These are phyloP conservation scores for Aspergillus olivimuriae DNA, from an alignment of 495 filamentous ascomycete genomes.

Conservation along the genomic window DNA sequence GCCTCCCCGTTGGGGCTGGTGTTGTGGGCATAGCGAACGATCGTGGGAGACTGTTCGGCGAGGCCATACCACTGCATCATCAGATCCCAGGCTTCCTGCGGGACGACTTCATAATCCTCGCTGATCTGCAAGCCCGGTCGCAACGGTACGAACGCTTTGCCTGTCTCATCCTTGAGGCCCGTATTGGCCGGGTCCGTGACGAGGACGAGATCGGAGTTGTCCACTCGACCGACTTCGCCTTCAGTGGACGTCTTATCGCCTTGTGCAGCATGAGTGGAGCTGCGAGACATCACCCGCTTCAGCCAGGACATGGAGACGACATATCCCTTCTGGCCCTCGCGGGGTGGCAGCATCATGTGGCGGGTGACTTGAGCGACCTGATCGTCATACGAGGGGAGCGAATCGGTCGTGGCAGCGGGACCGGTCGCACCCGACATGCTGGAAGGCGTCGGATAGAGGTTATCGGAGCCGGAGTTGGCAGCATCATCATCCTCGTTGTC, in stretches of 20 bases:
- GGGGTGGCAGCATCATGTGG: slow-evolving; percentile 42
- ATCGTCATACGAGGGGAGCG: slow-evolving; percentile 61
- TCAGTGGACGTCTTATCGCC: slow-evolving; percentile 54
- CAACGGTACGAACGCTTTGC: slow-evolving; percentile 65
- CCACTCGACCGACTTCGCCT: slow-evolving; percentile 70
- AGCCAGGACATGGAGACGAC: slow-evolving; percentile 79
- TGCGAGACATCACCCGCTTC: slow-evolving; percentile 61
- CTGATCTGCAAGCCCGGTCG: slow-evolving; percentile 58
- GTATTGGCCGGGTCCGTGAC: slow-evolving; percentile 33
- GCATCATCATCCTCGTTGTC: slow-evolving; percentile 14
- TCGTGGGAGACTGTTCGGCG: slow-evolving; percentile 59
- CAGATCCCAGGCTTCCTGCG: slow-evolving; percentile 72
- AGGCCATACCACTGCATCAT: slow-evolving; percentile 79
- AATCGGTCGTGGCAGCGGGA: slow-evolving; percentile 12
- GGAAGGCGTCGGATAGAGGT: slow-evolving; percentile 25
- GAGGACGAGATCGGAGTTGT: slow-evolving; percentile 66
- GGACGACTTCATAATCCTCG: slow-evolving; percentile 72
- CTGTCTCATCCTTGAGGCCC: slow-evolving; percentile 45
- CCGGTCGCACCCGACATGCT: slow-evolving; percentile 26
- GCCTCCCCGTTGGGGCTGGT: slow-evolving; percentile 50
- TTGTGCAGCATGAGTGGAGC: slow-evolving; percentile 47
- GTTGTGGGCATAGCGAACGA: slow-evolving; percentile 73
- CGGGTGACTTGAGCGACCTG: slow-evolving; percentile 67
- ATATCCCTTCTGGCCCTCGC: slow-evolving; percentile 69
- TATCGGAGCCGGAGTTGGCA: slow-evolving; percentile 15